phyloP scores from a whole-genome alignment of 306 rosid genomes.

The Citrullus mucosospermus region DNA sequence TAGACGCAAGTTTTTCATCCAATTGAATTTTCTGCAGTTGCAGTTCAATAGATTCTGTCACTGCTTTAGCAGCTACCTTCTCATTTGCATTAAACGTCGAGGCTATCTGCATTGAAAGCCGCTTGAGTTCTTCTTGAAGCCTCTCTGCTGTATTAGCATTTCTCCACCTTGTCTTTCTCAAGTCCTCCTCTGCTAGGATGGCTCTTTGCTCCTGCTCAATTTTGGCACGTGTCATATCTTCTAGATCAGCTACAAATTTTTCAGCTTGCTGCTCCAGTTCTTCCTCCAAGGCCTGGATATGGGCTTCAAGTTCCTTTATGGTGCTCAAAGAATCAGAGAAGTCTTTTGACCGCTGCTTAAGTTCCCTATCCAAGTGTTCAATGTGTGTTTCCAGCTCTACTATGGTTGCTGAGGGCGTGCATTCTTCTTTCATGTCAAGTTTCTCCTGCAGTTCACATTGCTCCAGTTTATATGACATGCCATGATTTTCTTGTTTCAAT shows the following conservation, averaged over 20 bases:
- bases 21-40: slow-evolving; percentile 38
- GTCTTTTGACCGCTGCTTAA: slow-evolving; percentile 56
- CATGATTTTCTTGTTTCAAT: slow-evolving; percentile 92
- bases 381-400: slow-evolving; percentile 50
- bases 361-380: slow-evolving; percentile 51
- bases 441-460: slow-evolving; percentile 87
- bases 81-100: slow-evolving; percentile 79
- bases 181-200: slow-evolving; percentile 72
- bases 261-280: slow-evolving; percentile 61
- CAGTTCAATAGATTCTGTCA: slow-evolving; percentile 56
- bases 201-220: slow-evolving; percentile 89
- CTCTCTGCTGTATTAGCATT: slow-evolving; percentile 74
- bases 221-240: slow-evolving; percentile 44
- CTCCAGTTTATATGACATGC: slow-evolving; percentile 57
- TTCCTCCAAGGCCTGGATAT: slow-evolving; percentile 51
- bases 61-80: slow-evolving; percentile 66
- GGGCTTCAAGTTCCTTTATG: slow-evolving; percentile 51
- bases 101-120: slow-evolving; percentile 68
- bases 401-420: slow-evolving; percentile 30
- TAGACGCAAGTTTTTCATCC: slow-evolving; percentile 45
- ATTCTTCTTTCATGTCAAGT: slow-evolving; percentile 66
- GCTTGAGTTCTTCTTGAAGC: slow-evolving; percentile 79
- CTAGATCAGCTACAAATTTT: slow-evolving; percentile 63
- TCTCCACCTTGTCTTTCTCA: slow-evolving; percentile 53
- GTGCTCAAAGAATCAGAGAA: slow-evolving; percentile 60